Base-by-base conservation (phyloP, 345 rosid genomes). In the Erysimum cheiranthoides region DNA sequence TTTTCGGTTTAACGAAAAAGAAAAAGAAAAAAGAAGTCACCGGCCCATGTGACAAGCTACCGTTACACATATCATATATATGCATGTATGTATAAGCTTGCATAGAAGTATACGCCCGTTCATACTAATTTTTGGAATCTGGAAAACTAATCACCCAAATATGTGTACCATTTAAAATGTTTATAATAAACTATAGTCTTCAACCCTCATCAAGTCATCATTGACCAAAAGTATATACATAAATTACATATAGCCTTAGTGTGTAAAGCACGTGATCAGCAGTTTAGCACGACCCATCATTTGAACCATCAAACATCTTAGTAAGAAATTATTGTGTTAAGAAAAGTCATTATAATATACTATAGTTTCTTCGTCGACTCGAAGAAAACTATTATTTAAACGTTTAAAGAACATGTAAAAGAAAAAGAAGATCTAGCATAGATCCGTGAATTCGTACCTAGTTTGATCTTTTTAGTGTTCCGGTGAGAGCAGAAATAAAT, bases 41-140 rank as follows among this genome's bases (percentile, higher is more conserved):
- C 81, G 81, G 9, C 80, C 76, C 80, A 77, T 71, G 80, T 77
- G 80, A 77, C 18, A 70, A 13, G 25, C 25, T 21, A 21, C 25
- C 57, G 17, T 62, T 51, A 60, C 74, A 52, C 40, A 59, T 38
- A 47, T 30, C 34, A 58, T 36, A 36, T 17, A 14, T 1, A 2
- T 54, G 18, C 10, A 11, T 43, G 5, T 52, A 2, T 64, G 25
- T 52, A 34, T 58, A 39, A 40, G 18, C 14, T 59, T 68, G 74
- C 74, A 76, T 76, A 68, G 70, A 51, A 11, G 61, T 61, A 42
- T 42, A 69, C 79, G 74, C 70, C 68, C 16, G 60, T 54, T 14
- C 46, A 42, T 42, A 42, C 46, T 38, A 42, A 12, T 5, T 7
- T 42, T 42, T 42, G 13, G 47, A 42, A 42, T 42, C 47, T 42